Evolutionary conservation across 1,284 basidiomycete species (phyloP), one percentile per base, ranked within the genome.

Genomic region (Butyriboletus appendiculatus): DNA sequence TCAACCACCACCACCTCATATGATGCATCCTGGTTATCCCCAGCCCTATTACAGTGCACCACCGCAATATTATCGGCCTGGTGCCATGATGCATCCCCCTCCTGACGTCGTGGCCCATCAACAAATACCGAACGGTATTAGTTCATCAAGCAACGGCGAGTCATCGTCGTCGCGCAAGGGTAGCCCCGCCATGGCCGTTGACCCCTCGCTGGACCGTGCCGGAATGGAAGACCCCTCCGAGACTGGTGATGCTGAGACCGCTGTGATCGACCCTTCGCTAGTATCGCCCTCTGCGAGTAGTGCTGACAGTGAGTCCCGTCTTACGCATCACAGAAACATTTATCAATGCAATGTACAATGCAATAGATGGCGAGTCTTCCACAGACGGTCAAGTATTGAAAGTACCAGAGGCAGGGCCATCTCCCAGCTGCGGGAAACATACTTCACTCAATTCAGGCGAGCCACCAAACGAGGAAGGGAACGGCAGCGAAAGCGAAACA

Each of bases 41-140:
- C 75, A 70, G 66, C 69, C 76, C 26, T 79, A 79, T 62, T 81
- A 80, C 57, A 69, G 70, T 24, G 34, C 55, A 20, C 75, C 76
- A 20, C 75, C 76, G 6, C 75, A 77, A 5, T 81, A 83, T 61
- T 83, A 84, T 59, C 79, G 81, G 26, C 71, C 69, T 46, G 67
- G 20, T 22, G 72, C 59, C 58, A 54, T 71, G 50, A 64, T 64
- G 41, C 70, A 64, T 38, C 56, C 62, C n/a, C 50, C 61, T 20
- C 52, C 50, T 18, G 55, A 63, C 16, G 41, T 48, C 34, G 16
- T 38, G 18, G 11, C 38, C 53, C 57, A 59, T 42, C 59, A 58
- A 49, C 61, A 61, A 24, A 48, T 60, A 43, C 43, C 52, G 37
- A 65, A 62, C 28, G 46, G 55, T 24, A 26, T 57, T 6, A 35